Conservation (phyloP, 78 protist genomes). For the Dictyostelium intermedium region DNA sequence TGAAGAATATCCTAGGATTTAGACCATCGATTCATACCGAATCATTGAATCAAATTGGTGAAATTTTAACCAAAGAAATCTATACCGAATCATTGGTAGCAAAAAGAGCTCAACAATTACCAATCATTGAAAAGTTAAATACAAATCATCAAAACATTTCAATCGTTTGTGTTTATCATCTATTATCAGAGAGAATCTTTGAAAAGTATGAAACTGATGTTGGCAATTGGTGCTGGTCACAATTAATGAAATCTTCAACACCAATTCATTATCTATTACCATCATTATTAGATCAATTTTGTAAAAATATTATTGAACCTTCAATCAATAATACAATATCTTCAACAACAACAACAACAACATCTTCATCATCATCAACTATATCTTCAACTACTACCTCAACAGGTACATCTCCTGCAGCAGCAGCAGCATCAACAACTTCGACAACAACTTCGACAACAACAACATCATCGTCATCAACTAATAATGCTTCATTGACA, state of each 20-base stretch:
- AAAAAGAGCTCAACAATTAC: neutral
- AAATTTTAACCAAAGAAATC: slow-evolving; percentile 45
- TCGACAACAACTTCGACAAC: neutral
- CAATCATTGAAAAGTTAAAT: slow-evolving; percentile 15
- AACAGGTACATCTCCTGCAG: slow-evolving; percentile 4
- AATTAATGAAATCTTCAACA: slow-evolving; percentile 25
- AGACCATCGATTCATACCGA: slow-evolving; percentile 71
- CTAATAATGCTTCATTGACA: neutral
- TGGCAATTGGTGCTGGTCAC: slow-evolving; percentile 48
- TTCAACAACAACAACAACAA: neutral
- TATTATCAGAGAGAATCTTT: slow-evolving; percentile 56
- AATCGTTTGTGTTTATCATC: slow-evolving; percentile 53
- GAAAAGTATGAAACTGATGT: slow-evolving; percentile 72
- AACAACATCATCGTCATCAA: neutral
- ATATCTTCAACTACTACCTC: neutral
- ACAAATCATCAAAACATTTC: neutral
- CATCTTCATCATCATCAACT: neutral
- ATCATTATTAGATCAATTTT: slow-evolving; percentile 33
- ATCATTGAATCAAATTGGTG: slow-evolving; percentile 57
- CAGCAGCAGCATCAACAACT: neutral
- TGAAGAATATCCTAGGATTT: slow-evolving; percentile 48
- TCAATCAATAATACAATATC: neutral
- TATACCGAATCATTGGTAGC: slow-evolving; percentile 67
- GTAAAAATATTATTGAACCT: slow-evolving; percentile 63
- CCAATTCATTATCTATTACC: slow-evolving; percentile 62